Percentiles rank a stretch among this genome's conserved stretches.
These are phyloP conservation scores for Pichiaceae sp. DNA, from an alignment of 1,139 yeast genomes.

Conservation along the genomic window DNA sequence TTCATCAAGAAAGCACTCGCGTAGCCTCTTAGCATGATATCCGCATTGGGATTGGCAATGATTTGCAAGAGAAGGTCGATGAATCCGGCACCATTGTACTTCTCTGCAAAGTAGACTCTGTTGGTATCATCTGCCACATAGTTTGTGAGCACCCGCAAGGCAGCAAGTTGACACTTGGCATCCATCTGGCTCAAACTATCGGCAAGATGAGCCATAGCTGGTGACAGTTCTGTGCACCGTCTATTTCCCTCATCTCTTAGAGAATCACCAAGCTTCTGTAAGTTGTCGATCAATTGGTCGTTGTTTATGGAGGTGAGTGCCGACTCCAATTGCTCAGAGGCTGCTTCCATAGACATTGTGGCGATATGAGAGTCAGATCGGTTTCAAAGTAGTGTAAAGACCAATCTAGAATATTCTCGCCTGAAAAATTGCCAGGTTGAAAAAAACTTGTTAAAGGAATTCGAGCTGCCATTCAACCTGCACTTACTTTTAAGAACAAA, in stretches of 20 bases:
- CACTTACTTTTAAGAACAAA: constrained; percentile 19
- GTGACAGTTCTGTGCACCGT: background rate
- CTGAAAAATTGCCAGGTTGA: too few species aligned
- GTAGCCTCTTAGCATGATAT: background rate
- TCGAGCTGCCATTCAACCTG: too few species aligned
- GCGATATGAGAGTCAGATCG: too few species aligned
- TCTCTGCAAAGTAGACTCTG: background rate
- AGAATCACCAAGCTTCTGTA: background rate
- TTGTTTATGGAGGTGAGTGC: background rate
- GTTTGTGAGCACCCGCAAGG: constrained; percentile 1
- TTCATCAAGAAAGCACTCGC: background rate
- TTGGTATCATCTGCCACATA: constrained; percentile 2
- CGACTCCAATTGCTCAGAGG: too few species aligned
- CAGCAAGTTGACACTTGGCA: background rate
- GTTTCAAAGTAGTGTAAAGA: too few species aligned
- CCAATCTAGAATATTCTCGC: too few species aligned
- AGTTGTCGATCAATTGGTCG: background rate
- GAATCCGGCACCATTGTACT: background rate
- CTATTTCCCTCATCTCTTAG: background rate
- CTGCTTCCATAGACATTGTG: too few species aligned
- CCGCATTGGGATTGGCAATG: background rate
- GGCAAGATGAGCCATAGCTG: background rate
- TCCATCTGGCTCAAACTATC: background rate
- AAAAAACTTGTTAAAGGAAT: too few species aligned
- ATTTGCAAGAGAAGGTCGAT: background rate